Evolutionary conservation across 2,329 filamentous ascomycete species (phyloP).

Genomic region (Botrytis cinerea): DNA sequence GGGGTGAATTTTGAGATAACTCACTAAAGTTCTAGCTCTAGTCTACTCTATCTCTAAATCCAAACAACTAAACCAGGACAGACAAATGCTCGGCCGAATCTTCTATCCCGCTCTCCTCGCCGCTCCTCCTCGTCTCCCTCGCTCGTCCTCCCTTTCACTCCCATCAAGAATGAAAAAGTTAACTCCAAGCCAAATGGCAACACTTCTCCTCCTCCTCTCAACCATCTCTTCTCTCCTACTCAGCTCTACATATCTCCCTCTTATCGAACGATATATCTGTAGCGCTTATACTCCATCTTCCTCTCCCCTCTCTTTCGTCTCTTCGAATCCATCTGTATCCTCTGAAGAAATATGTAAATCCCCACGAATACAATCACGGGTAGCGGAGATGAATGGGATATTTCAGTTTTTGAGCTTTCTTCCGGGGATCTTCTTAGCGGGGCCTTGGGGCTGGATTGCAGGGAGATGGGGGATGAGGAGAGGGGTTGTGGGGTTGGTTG

Average conservation of each 20-base stretch:
- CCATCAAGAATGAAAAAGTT: not conserved
- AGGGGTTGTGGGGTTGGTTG: not conserved
- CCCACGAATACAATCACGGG: not conserved
- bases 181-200: not conserved
- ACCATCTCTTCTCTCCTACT: constrained; percentile 1
- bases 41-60: not conserved
- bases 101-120: not conserved
- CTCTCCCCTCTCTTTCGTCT: no score
- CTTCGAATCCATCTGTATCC: not conserved
- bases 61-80: no score
- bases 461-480: not conserved
- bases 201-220: not conserved
- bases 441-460: not conserved
- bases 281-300: not conserved
- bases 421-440: not conserved
- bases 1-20: not conserved
- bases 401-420: not conserved
- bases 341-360: not conserved
- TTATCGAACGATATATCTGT: not conserved
- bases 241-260: not conserved
- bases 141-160: not conserved
- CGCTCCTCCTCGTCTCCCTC: not conserved
- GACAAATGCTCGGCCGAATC: not conserved
- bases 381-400: not conserved
- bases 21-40: not conserved